A percentile compares a stretch with the other conserved stretches of the same genome.
phyloP scores from a whole-genome alignment of 768 basidiomycete genomes.

The Amanita thiersii region DNA sequence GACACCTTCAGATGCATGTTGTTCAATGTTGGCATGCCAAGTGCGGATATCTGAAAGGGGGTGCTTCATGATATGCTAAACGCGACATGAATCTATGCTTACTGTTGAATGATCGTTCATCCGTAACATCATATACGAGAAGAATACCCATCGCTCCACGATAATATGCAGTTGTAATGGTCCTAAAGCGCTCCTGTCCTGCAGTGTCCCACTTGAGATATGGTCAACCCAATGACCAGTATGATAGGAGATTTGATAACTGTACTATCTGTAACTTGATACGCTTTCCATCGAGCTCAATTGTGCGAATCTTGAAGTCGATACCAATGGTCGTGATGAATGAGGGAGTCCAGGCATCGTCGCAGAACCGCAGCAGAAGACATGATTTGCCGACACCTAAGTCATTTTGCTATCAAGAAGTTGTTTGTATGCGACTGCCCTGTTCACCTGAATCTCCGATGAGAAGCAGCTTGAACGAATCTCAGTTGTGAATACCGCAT shows the following conservation, averaged over 20 bases:
- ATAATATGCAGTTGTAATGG: conserved; percentile 98
- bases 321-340: conserved; percentile 99
- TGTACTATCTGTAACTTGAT: conserved; percentile 96
- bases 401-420: background rate
- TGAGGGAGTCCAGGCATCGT: conserved; percentile 98
- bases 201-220: conserved; percentile 97
- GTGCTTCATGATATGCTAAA: conserved; percentile 1
- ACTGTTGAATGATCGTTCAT: conserved; percentile 95
- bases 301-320: conserved; percentile 99
- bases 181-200: conserved; percentile 97
- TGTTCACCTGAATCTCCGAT: conserved; percentile 88
- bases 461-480: conserved; percentile 62
- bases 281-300: conserved; percentile 95
- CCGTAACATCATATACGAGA: conserved; percentile 97
- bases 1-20: conserved; percentile 96
- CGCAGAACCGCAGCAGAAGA: conserved; percentile 93
- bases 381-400: conserved; percentile 95
- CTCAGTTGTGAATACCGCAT: conserved; percentile 9
- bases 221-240: conserved; percentile 10
- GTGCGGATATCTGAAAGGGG: conserved; percentile 90
- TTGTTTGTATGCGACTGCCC: background rate
- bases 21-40: conserved; percentile 97
- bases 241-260: background rate
- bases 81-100: conserved; percentile 22
- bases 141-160: conserved; percentile 98